Percentiles rank a stretch among this genome's conserved stretches.
Evolutionary conservation across 1,139 yeast species (phyloP).

Genomic region (Blastobotrys arbuscula): DNA sequence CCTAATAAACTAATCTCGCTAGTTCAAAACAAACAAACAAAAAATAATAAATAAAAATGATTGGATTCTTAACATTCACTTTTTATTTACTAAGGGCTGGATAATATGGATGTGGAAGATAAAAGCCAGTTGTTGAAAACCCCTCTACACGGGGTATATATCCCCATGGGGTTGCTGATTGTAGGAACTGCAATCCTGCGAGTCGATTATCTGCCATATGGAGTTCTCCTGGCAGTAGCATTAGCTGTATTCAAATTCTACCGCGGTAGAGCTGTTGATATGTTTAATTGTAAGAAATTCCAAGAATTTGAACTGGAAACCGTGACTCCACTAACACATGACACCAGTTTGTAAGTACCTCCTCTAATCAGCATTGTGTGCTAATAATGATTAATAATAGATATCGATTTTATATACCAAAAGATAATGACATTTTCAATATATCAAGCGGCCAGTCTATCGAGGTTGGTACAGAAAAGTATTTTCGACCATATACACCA

Average conservation of each 20-base stretch:
- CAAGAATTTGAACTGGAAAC: conserved; percentile 74
- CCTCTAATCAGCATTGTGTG: too few species aligned
- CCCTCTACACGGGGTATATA: conserved; percentile 32
- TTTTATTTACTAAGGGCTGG: too few species aligned
- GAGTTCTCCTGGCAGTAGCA: conserved; percentile 22
- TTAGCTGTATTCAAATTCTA: conserved; percentile 28
- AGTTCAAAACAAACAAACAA: too few species aligned
- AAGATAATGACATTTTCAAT: conserved; percentile 37
- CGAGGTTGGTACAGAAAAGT: conserved; percentile 49
- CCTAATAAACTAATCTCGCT: too few species aligned
- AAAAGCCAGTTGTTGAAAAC: conserved; percentile 17
- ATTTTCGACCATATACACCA: conserved; percentile 87
- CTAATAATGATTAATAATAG: conserved; percentile 24
- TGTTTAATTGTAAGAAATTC: conserved; percentile 56
- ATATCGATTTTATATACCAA: conserved; percentile 1
- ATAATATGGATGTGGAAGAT: conserved; percentile 4
- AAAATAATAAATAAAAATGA: too few species aligned
- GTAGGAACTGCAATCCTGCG: conserved; percentile 30
- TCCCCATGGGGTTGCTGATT: conserved; percentile 32
- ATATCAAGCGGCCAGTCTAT: conserved; percentile 92
- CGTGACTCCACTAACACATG: conserved; percentile 69
- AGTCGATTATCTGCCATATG: conserved; percentile 25
- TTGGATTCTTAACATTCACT: too few species aligned
- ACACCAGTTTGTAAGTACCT: conserved; percentile 53
- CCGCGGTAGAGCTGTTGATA: conserved; percentile 30